Evolutionary conservation across 2,329 filamentous ascomycete species (phyloP).

Genomic region (Penicillium capsulatum): DNA sequence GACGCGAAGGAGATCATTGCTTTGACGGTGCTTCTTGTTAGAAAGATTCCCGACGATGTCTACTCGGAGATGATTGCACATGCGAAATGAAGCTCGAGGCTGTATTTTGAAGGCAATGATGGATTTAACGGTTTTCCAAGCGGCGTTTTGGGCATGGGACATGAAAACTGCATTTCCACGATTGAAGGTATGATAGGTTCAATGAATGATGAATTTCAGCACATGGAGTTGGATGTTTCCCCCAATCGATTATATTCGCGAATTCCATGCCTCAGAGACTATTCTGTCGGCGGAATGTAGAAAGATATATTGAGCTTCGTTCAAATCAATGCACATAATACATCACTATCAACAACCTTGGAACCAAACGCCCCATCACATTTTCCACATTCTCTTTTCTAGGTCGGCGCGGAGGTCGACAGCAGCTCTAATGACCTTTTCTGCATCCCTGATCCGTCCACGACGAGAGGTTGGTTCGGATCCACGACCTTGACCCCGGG

Average conservation of each 20-base stretch:
- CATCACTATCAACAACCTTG: slow-evolving; percentile 4
- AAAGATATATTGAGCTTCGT: no score
- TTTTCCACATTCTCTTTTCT: not conserved
- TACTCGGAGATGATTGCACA: slow-evolving; percentile 88
- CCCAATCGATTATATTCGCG: no score
- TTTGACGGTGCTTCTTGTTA: slow-evolving; percentile 78
- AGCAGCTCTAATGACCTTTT: slow-evolving; percentile 14
- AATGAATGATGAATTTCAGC: slow-evolving; percentile 26
- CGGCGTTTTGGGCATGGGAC: slow-evolving; percentile 15
- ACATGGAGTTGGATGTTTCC: no score
- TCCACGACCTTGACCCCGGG: not conserved
- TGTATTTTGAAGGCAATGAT: no score
- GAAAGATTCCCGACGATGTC: slow-evolving; percentile 83
- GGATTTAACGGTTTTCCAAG: not conserved
- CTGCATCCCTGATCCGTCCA: slow-evolving; percentile 22
- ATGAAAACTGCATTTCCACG: slow-evolving; percentile 13
- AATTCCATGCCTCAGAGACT: no score
- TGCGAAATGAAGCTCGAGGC: slow-evolving; percentile 50
- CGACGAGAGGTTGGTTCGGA: slow-evolving; percentile 15
- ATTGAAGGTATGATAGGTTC: slow-evolving; percentile 13
- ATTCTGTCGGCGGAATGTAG: no score
- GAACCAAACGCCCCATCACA: not conserved
- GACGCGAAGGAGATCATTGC: slow-evolving; percentile 80
- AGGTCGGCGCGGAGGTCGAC: slow-evolving; percentile 17
- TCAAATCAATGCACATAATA: slow-evolving; percentile 9